phyloP scores from a whole-genome alignment of 1,139 yeast genomes.

The Yamadazyma sp. region DNA sequence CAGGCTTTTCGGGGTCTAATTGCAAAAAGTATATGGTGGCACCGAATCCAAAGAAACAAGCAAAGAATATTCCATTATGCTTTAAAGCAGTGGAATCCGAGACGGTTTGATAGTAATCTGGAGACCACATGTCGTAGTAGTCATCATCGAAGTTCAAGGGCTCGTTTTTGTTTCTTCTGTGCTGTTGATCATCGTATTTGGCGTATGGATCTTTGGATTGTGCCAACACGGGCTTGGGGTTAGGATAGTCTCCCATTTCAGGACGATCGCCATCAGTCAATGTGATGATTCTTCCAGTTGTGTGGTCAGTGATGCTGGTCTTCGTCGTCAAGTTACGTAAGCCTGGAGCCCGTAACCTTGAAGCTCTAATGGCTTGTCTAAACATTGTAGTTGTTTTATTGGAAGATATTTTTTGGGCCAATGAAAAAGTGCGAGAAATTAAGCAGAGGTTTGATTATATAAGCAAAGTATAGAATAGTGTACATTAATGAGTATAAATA shows the following conservation, averaged over 20 bases:
- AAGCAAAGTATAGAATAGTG: slow-evolving; percentile 1
- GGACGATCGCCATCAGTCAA: slow-evolving; percentile 47
- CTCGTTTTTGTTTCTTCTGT: slow-evolving; percentile 75
- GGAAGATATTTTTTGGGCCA: slow-evolving; percentile 8
- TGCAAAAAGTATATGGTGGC: slow-evolving; percentile 54
- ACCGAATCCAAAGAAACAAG: slow-evolving; percentile 54
- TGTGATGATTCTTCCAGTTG: slow-evolving; percentile 40
- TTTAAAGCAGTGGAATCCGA: slow-evolving; percentile 62
- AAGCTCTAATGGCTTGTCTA: slow-evolving; percentile 12
- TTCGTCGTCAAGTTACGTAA: slow-evolving; percentile 34
- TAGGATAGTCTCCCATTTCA: slow-evolving; percentile 46
- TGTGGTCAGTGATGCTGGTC: slow-evolving; percentile 42
- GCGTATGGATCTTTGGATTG: slow-evolving; percentile 67
- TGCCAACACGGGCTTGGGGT: slow-evolving; percentile 49
- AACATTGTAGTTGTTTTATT: slow-evolving; percentile 12
- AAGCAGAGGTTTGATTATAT: slow-evolving; percentile 2
- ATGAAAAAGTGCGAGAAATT: slow-evolving; percentile 12
- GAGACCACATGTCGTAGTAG: slow-evolving; percentile 82
- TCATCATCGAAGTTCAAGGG: slow-evolving; percentile 74
- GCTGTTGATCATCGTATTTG: slow-evolving; percentile 79
- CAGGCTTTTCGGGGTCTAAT: slow-evolving; percentile 73
- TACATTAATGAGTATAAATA: slow-evolving; percentile 3
- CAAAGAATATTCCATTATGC: slow-evolving; percentile 54
- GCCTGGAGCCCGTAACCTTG: slow-evolving; percentile 7
- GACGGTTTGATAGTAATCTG: slow-evolving; percentile 67